These are phyloP conservation scores for Fusarium ramigenum DNA, from an alignment of 2,329 filamentous ascomycete species.

Conservation along the genomic window DNA sequence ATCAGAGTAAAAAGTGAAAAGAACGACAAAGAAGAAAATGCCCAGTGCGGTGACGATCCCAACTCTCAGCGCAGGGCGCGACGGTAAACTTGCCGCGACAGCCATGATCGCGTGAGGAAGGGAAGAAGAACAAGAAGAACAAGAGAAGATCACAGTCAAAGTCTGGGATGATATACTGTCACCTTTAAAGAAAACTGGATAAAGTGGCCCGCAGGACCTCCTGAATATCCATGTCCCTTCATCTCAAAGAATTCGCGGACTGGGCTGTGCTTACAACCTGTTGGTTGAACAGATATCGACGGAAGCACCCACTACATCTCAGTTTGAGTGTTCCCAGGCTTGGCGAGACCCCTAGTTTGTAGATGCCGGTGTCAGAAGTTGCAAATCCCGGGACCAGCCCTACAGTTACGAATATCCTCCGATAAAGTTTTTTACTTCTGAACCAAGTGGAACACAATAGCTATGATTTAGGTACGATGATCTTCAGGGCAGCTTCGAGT, in stretches of 20 bases:
- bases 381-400: not conserved
- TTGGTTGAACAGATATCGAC: not conserved
- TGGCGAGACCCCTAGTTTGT: not conserved
- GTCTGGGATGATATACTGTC: not conserved
- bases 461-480: not conserved
- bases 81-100: slow-evolving; percentile 18
- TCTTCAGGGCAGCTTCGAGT: not conserved
- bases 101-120: not conserved
- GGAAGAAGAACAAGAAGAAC: not conserved
- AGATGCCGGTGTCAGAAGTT: not conserved
- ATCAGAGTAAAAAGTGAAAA: slow-evolving; percentile 21
- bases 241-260: not conserved
- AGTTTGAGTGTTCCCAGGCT: not conserved
- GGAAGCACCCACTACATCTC: not conserved
- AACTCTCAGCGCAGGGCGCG: slow-evolving; percentile 21
- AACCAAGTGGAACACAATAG: not conserved
- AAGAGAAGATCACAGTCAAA: not conserved
- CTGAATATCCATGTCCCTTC: not conserved
- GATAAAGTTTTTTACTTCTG: not conserved
- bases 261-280: not conserved
- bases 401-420: not conserved
- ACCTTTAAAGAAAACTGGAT: not conserved
- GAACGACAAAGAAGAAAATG: slow-evolving; percentile 24
- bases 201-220: slow-evolving; percentile 1
- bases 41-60: not conserved